These are phyloP conservation scores for Stemphylium beticola DNA, from an alignment of 2,329 filamentous ascomycete species.

Conservation along the genomic window DNA sequence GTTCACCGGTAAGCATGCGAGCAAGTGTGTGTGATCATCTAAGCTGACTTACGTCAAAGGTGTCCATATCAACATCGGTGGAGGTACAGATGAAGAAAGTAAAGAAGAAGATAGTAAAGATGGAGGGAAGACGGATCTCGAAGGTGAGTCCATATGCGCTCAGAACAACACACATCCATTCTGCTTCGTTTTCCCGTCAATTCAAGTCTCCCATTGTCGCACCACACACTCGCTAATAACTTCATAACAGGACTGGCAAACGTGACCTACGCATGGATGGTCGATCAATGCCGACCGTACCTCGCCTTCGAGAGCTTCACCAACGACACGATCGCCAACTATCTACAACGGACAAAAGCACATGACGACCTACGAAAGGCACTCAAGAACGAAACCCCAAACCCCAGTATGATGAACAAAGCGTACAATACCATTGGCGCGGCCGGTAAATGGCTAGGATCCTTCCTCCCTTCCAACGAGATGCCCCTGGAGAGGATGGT, in stretches of 20 bases:
- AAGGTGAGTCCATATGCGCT: background rate
- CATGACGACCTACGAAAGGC: too few relatives aligned
- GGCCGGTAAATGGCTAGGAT: too few relatives aligned
- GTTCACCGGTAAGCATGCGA: background rate
- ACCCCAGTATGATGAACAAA: background rate
- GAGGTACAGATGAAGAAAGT: slow-evolving; percentile 51
- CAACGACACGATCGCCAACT: background rate
- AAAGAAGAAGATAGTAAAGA: background rate
- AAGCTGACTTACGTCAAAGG: too few relatives aligned
- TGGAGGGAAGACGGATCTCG: background rate
- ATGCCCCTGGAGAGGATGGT: too few relatives aligned
- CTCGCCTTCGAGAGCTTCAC: background rate
- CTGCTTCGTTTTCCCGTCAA: background rate
- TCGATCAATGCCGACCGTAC: background rate
- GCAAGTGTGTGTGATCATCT: too few relatives aligned
- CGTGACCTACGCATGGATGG: slow-evolving; percentile 7
- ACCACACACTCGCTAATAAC: background rate
- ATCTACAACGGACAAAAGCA: too few relatives aligned
- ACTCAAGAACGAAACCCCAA: background rate
- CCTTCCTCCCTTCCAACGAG: too few relatives aligned
- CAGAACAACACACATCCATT: too few relatives aligned
- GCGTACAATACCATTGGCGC: too few relatives aligned
- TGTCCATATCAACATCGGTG: slow-evolving; percentile 56
- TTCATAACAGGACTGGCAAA: slow-evolving; percentile 46
- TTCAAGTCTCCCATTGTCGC: background rate